Base-by-base conservation (phyloP, 1,284 basidiomycete species). In the Puccinia sorghi region DNA sequence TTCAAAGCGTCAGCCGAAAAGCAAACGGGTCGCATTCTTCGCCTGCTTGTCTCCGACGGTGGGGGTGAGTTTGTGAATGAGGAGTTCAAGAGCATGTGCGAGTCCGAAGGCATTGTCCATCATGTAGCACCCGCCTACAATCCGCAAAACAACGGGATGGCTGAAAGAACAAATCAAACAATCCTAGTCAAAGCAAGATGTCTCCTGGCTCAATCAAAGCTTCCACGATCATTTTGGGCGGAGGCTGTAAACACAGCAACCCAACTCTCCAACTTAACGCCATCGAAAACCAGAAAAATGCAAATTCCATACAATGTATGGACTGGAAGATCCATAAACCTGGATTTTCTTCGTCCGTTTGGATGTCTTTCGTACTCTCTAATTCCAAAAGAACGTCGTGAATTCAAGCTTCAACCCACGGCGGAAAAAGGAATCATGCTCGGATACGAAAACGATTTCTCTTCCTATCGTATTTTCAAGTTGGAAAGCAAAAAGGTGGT, bases 41-140 rank as follows among this genome's bases (percentile, higher is more conserved):
- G 46, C 20, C 4, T 4, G 15, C 3, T 74, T 2, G 27, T 64
- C 59, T 56, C 56, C 13, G 59, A 74, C 46, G 54, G 54, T 7
- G 72, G 72, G 72, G 72, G 3, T n/a, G 57, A 74, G 50, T 74
- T 63, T 50, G 43, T 63, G 9, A 74, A 61, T n/a, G 3, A 20
- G 1, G 13, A 37, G 3, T 74, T 74, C n/a, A 20, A 74, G 15
- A 17, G 32, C 20, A 15, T 74, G 6, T 63, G 48, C 37, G n/a
- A 1, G 15, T 1, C 22, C 5, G 17, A 64, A 25, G 72, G 56
- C 5, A 64, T 74, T 2, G 22, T 9, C 0, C 56, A 56, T 46
- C 72, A 48, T 13, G 9, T 63, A 4, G 13, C 17, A 20, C 50
- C 59, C n/a, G n/a, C n/a, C n/a, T 74, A 61, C 59, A 64, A 39